phyloP scores from a whole-genome alignment of 2,329 filamentous ascomycete species.

The Teratosphaeria gauchensis region DNA sequence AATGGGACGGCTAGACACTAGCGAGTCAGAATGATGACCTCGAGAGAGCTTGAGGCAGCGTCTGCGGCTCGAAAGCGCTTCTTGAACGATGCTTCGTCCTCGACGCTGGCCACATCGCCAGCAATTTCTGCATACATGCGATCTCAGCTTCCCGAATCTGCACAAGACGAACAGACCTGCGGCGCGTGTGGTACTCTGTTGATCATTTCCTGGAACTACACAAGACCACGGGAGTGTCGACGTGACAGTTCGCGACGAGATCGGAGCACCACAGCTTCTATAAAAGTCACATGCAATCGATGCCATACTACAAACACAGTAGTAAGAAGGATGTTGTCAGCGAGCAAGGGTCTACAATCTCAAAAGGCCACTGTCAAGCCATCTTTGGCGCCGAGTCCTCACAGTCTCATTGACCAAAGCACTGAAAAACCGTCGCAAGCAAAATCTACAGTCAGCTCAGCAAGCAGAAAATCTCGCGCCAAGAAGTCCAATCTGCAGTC shows the following conservation, averaged over 20 bases:
- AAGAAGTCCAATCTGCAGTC: slow-evolving; percentile 56
- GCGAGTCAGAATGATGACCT: background rate
- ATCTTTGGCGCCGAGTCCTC: background rate
- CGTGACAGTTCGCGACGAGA: background rate
- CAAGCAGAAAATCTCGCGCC: slow-evolving; percentile 47
- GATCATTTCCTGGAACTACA: background rate
- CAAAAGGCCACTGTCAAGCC: background rate
- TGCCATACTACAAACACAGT: background rate
- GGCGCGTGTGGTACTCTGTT: background rate
- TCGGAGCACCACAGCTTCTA: background rate
- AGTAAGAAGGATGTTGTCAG: background rate
- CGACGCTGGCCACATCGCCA: background rate
- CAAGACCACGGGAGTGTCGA: background rate
- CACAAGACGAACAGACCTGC: background rate
- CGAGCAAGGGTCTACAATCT: background rate
- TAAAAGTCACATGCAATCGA: background rate
- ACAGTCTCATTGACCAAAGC: background rate
- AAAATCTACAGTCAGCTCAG: background rate
- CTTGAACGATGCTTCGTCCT: background rate
- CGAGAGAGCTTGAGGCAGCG: background rate
- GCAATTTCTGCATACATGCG: background rate
- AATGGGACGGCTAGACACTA: background rate
- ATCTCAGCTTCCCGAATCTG: background rate
- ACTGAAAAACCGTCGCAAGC: background rate
- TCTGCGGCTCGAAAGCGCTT: background rate